Evolutionary conservation across 2,329 filamentous ascomycete genomes (phyloP), one percentile per base, ranked within the genome.

Genomic region (Cryphonectria parasitica): DNA sequence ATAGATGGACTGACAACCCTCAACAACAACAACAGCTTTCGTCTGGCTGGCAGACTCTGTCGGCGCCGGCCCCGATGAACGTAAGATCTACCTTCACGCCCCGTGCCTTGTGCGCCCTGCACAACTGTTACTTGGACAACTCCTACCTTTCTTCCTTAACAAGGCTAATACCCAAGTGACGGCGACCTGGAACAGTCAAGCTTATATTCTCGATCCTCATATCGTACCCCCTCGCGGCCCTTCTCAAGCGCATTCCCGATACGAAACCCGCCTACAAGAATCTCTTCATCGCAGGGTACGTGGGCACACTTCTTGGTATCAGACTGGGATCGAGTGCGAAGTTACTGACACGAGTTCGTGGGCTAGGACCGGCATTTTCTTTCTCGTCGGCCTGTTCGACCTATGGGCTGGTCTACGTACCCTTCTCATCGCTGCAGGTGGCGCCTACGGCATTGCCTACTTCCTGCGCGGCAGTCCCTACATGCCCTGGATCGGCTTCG

Each of bases 401-500:
- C 87, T 99, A 64, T 98, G 95, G 95, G 85, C 83, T 80, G 97
- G 96, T 69, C 82, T 97, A 19, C 87, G 88, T 54, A 97, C 95
- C 2, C 83, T 99, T 54, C 79, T 92, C 71, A 90, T 97, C 78
- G 94, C 93, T 78, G 90, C 95, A 0, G 88, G 87, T 25, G 95
- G 90, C 65, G 89, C 93, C 66, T 99, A 98, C 78, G 84, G 87
- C 74, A 96, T 99, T 75, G 92, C 95, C 67, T 89, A 91, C 75
- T 95, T 90, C 79, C 84, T 98, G 61, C 88, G 94, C 74, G 81
- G 80, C 49, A 95, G 94, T 28, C 93, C 94, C 0, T 93, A 95
- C 79, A 99, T 99, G 96, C 96, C 96, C 83, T 99, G 96, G 96
- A 86, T 98, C 65, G 94, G 90, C 71, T 99, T 99, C 80, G 85